phyloP scores from a whole-genome alignment of 495 filamentous ascomycete genomes.

The Daldinia loculata region DNA sequence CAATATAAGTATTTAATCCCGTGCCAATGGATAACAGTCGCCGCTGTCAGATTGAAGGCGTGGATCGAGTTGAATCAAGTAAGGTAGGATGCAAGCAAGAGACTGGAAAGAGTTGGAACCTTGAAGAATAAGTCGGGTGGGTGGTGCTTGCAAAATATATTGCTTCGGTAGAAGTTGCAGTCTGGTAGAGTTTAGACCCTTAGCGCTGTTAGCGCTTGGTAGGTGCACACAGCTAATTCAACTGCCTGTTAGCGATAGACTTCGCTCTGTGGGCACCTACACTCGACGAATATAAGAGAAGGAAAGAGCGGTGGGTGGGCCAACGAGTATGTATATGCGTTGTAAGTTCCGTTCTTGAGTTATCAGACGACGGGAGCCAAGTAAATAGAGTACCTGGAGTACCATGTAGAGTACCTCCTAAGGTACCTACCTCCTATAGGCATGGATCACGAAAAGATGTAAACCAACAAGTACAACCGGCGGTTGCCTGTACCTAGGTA shows the following conservation, averaged over 20 bases:
- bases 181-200: conserved; percentile 4
- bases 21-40: not conserved
- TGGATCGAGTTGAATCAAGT: not conserved
- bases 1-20: not conserved
- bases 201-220: conserved; percentile 23
- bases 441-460: not conserved
- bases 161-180: not conserved
- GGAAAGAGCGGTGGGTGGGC: not conserved
- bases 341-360: not conserved
- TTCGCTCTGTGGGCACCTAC: not conserved
- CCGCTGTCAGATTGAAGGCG: no score
- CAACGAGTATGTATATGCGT: not conserved
- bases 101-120: not conserved
- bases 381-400: not conserved
- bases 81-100: not conserved
- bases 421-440: not conserved
- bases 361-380: not conserved
- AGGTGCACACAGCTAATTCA: conserved; percentile 13
- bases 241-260: conserved; percentile 10
- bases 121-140: no score
- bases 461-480: not conserved
- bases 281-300: not conserved
- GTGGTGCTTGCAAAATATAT: not conserved
- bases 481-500: not conserved
- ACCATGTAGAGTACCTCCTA: not conserved